phyloP scores from a whole-genome alignment of 2,329 filamentous ascomycete genomes.

The Aspergillus caelatus region DNA sequence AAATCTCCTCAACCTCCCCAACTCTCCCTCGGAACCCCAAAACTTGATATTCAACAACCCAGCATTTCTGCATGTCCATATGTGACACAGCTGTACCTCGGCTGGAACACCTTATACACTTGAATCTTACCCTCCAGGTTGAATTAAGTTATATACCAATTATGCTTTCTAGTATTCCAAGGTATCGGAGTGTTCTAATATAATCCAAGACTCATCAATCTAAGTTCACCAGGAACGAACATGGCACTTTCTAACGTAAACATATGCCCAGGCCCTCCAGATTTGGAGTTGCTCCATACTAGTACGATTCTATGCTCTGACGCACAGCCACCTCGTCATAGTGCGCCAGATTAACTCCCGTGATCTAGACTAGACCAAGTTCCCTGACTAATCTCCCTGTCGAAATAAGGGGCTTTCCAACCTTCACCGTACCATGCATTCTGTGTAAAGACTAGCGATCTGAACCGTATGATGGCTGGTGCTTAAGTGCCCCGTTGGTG shows the following conservation, averaged over 20 bases:
- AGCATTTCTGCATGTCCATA: background rate
- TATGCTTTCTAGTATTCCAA: background rate
- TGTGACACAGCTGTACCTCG: background rate
- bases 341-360: background rate
- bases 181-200: background rate
- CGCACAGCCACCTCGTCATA: background rate
- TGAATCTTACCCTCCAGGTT: background rate
- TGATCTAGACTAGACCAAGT: background rate
- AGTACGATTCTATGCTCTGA: background rate
- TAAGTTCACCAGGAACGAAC: background rate
- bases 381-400: background rate
- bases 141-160: background rate
- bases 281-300: background rate
- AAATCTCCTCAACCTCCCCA: background rate
- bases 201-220: background rate
- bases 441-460: background rate
- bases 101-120: background rate
- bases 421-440: background rate
- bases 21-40: background rate
- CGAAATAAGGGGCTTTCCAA: background rate
- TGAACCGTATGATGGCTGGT: background rate
- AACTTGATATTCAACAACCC: background rate
- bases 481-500: background rate
- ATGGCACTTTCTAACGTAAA: background rate
- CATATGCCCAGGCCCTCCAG: background rate